phyloP scores from a whole-genome alignment of 2,329 filamentous ascomycete genomes.

The Penicillium sumatraense region DNA sequence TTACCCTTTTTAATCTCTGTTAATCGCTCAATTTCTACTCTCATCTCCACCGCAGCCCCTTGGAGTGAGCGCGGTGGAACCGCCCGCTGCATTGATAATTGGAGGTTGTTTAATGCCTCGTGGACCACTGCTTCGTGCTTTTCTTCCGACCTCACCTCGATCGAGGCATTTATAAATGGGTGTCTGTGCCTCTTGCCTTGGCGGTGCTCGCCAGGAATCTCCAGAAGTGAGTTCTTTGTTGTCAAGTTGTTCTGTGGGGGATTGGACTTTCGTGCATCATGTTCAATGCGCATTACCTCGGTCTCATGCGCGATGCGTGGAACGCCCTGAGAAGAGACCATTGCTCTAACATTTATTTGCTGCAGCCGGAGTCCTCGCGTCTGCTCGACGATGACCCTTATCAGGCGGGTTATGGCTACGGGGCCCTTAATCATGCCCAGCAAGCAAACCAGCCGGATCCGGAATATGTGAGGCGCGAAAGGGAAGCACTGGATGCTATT shows the following conservation, averaged over 20 bases:
- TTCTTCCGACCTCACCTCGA: conserved; percentile 9
- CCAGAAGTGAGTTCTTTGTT: conserved; percentile 36
- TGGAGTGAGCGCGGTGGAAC: conserved; percentile 9
- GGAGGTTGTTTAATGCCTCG: conserved; percentile 25
- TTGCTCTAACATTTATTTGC: conserved; percentile 16
- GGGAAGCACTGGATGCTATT: conserved; percentile 52
- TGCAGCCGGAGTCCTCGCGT: conserved; percentile 47
- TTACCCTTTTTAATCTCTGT: conserved; percentile 10
- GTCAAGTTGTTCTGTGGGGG: background rate
- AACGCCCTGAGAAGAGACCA: background rate
- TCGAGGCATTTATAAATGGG: conserved; percentile 42
- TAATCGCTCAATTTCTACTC: background rate
- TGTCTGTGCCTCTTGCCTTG: conserved; percentile 50
- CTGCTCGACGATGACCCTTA: conserved; percentile 52
- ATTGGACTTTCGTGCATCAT: background rate
- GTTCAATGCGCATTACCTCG: conserved; percentile 19
- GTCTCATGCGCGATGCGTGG: conserved; percentile 15
- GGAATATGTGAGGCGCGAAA: conserved; percentile 48
- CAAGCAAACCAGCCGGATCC: conserved; percentile 46
- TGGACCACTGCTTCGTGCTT: conserved; percentile 19
- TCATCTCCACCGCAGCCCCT: background rate
- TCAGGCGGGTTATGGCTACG: conserved; percentile 49
- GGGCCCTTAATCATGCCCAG: conserved; percentile 42
- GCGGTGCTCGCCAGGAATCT: conserved; percentile 41
- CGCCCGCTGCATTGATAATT: conserved; percentile 15